Evolutionary conservation across 352 stramenopile genomes (phyloP).

Genomic region (Globisporangium canariense): DNA sequence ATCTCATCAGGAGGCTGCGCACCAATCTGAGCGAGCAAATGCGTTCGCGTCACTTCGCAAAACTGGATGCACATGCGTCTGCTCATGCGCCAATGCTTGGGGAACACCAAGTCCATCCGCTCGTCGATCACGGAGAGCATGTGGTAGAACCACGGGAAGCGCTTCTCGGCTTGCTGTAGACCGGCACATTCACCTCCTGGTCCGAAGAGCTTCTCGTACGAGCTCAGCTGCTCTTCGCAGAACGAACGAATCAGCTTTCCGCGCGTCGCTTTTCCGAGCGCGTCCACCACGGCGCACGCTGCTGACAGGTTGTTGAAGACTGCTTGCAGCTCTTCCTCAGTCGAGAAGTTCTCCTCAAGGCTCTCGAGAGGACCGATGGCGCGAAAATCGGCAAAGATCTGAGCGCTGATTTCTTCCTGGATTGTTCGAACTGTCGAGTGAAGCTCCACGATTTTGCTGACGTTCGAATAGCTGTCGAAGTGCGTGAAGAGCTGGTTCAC

Average conservation of each 20-base stretch:
- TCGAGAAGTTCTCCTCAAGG: constrained; percentile 71
- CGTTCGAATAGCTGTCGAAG: constrained; percentile 94
- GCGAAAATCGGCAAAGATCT: constrained; percentile 92
- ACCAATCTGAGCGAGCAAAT: constrained; percentile 69
- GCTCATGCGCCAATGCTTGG: constrained; percentile 94
- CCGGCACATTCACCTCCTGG: constrained; percentile 48
- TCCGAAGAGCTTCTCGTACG: constrained; percentile 66
- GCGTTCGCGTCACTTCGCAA: constrained; percentile 78
- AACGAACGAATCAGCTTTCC: constrained; percentile 73
- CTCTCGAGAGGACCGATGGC: constrained; percentile 69
- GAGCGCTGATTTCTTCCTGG: constrained; percentile 81
- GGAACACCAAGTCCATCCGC: constrained; percentile 94
- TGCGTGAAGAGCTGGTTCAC: constrained; percentile 95
- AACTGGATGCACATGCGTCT: constrained; percentile 92
- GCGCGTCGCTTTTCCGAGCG: constrained; percentile 59
- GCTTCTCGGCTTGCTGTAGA: constrained; percentile 61
- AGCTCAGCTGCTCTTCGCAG: constrained; percentile 59
- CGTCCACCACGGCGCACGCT: constrained; percentile 65
- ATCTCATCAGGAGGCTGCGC: constrained; percentile 67
- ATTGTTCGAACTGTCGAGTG: constrained; percentile 88
- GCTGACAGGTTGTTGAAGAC: constrained; percentile 69
- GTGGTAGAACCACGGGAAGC: constrained; percentile 83
- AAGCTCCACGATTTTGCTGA: constrained; percentile 93
- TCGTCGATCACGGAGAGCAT: constrained; percentile 59
- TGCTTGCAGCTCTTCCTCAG: constrained; percentile 55